Evolutionary conservation across 495 filamentous ascomycete genomes (phyloP), one percentile per base, ranked within the genome.

Genomic region (Aspergillus leporis): DNA sequence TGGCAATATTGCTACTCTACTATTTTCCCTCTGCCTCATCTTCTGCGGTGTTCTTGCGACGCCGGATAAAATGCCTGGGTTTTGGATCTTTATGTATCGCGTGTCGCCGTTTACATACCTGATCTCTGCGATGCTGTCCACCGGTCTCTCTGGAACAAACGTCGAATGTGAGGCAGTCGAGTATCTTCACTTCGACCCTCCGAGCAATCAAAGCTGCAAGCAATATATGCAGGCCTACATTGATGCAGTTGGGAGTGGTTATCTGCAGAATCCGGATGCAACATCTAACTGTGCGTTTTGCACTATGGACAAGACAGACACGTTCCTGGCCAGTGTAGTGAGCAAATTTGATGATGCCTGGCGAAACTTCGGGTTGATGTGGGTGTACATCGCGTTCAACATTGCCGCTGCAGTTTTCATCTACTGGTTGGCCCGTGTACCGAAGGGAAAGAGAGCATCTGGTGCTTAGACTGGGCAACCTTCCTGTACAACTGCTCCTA

Each of bases 1-100:
- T 38, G 51, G 51, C 18, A 53, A 53, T 23, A 53, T 53, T 23
- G 51, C 51, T 36, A 36, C 31, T 7, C 13, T 53, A n/a, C 18
- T 53, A 13, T 53, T 53, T 23, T 53, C 51, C 12, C 32, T 53
- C 31, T 53, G 51, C 19, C 21, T 53, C 3, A 53, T 53, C 32
- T 53, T 53, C 32, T 53, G 51, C 13, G 51, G 51, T 13, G 55
- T 88, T 88, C 54, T 88, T 81, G 56, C 59, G 7, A 36, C 52
- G 18, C 85, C 86, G 0, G 65, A 70, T 9, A 78, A 74, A 2
- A 71, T 88, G 14, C 87, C 87, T 1, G 73, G 81, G 16, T 91
- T 90, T 78, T 89, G 86, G 86, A 85, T 86, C 60, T 88, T 88
- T 74, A 85, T 88, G 81, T 87, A 88, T 67, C 81, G 83, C 38